Evolutionary conservation across 2,329 filamentous ascomycete species (phyloP), one percentile per base, ranked within the genome.

Genomic region (Colletotrichum incanum): DNA sequence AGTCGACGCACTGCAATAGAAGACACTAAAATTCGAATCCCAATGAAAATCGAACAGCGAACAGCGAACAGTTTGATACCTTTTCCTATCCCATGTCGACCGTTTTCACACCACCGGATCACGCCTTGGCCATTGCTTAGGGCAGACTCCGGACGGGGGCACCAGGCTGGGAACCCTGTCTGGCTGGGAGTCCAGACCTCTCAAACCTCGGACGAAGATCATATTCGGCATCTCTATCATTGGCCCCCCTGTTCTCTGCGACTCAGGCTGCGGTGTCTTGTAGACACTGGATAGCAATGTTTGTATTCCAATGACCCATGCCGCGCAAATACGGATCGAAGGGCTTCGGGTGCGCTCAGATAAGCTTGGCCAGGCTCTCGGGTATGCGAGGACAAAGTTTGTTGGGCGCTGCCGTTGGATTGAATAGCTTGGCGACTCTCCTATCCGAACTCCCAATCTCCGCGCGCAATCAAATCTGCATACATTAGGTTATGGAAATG

Each of bases 381-480:
- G 65, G 52, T 54, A 69, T 72, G 69, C 69, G 65, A 72, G 69
- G 58, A 52, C 58, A 65, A 64, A 72, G 65, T 69, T 62, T 72
- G 65, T 64, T 55, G 65, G 41, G 59, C n/a, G 45, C 14, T 45
- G 66, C 65, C 69, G 69, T 69, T 72, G 54, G 45, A 50, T 41
- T 37, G 43, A 64, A 37, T 43, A 64, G 59, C 65, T 65, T 64
- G 59, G 59, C 65, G 59, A 23, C 41, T 50, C 31, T 26, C 41
- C 43, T 58, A 45, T 52, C 45, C 52, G 39, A 43, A 50, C 59
- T 61, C 43, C 39, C 68, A 67, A 64, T 69, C 39, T 69, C 69
- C 47, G 50, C 26, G 54, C 31, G 50, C 52, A 62, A 72, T 65
- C 59, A 49, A 52, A 49, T 58, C 37, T 63, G 65, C 37, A 43